Evolutionary conservation across 441 rosid genomes (phyloP).

Genomic region (Pelargonium citronellum): DNA sequence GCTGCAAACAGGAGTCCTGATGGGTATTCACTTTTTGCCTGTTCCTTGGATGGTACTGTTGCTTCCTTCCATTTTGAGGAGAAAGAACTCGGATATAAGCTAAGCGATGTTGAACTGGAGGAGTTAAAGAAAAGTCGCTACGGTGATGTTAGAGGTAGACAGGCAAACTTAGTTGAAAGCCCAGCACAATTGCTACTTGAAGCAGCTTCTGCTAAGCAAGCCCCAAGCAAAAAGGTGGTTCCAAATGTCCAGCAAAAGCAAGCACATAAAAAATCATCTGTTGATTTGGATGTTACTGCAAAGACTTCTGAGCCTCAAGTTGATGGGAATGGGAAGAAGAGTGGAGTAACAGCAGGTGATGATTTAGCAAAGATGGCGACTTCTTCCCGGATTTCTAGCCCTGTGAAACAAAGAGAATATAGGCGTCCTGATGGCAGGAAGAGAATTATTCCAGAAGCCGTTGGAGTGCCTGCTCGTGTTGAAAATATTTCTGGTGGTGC

Average conservation of each 20-base stretch:
- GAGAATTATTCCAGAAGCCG: constrained; percentile 95
- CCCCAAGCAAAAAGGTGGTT: constrained; percentile 46
- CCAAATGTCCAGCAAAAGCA: constrained; percentile 51
- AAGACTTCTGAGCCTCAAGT: constrained; percentile 51
- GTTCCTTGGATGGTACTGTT: constrained; percentile 94
- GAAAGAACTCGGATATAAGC: constrained; percentile 69
- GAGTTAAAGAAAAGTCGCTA: constrained; percentile 87
- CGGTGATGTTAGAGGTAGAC: constrained; percentile 89
- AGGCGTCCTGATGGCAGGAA: constrained; percentile 94
- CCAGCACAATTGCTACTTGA: constrained; percentile 91
- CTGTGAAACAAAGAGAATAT: constrained; percentile 86
- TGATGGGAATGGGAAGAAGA: constrained; percentile 42
- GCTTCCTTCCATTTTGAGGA: constrained; percentile 80
- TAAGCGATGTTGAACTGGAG: constrained; percentile 70
- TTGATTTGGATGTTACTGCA: constrained; percentile 35
- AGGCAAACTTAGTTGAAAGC: constrained; percentile 83
- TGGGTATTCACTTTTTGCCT: constrained; percentile 91
- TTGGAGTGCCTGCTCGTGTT: constrained; percentile 61
- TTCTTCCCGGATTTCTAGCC: constrained; percentile 21
- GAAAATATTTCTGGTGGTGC: constrained; percentile 30
- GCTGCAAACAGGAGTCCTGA: constrained; percentile 75
- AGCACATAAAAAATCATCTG: constrained; percentile 48
- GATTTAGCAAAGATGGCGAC: constrained; percentile 41
- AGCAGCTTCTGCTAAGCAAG: constrained; percentile 71
- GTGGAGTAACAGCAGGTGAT: constrained; percentile 38